A percentile compares a stretch with the other conserved stretches of the same genome.
Conservation (phyloP, 2,329 filamentous ascomycete genomes). For the Calonectria fujianensis region DNA sequence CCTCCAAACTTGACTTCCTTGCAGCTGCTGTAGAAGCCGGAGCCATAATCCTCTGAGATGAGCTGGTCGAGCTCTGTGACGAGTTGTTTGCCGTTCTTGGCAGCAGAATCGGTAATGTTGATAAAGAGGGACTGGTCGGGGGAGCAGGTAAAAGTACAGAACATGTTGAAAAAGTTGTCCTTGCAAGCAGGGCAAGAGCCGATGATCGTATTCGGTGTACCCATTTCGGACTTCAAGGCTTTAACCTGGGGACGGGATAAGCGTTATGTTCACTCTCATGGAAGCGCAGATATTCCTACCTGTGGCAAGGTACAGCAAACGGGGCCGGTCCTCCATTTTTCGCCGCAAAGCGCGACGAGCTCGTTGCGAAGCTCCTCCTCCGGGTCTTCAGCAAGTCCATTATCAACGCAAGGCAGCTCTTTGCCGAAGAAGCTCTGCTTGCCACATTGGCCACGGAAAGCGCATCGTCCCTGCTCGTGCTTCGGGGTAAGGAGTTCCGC, state of each 20-base stretch:
- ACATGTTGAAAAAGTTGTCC: slow-evolving; percentile 98
- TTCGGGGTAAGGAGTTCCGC: slow-evolving; percentile 70
- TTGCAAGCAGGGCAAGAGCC: slow-evolving; percentile 97
- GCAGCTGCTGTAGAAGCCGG: slow-evolving; percentile 95
- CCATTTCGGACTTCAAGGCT: slow-evolving; percentile 87
- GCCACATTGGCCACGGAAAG: slow-evolving; percentile 93
- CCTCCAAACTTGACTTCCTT: slow-evolving; percentile 99
- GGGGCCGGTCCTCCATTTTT: slow-evolving; percentile 87
- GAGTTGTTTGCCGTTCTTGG: slow-evolving; percentile 75
- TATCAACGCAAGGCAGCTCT: slow-evolving; percentile 94
- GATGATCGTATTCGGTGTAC: slow-evolving; percentile 91
- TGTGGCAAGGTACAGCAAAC: slow-evolving; percentile 91
- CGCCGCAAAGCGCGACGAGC: slow-evolving; percentile 89
- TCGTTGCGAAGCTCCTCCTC: slow-evolving; percentile 82
- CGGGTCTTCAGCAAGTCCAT: slow-evolving; percentile 85
- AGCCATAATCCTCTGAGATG: slow-evolving; percentile 87
- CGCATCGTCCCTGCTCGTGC: slow-evolving; percentile 92
- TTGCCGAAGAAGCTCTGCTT: slow-evolving; percentile 93
- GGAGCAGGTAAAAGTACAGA: slow-evolving; percentile 98
- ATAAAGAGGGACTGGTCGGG: slow-evolving; percentile 96
- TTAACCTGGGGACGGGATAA: slow-evolving; percentile 74
- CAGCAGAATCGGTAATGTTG: slow-evolving; percentile 87
- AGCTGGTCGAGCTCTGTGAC: slow-evolving; percentile 95
- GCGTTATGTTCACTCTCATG: slow-evolving; percentile 22
- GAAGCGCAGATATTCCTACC: slow-evolving; percentile 65